Base-by-base conservation (phyloP, 2,329 filamentous ascomycete species). In the Setomelanomma holmii region DNA sequence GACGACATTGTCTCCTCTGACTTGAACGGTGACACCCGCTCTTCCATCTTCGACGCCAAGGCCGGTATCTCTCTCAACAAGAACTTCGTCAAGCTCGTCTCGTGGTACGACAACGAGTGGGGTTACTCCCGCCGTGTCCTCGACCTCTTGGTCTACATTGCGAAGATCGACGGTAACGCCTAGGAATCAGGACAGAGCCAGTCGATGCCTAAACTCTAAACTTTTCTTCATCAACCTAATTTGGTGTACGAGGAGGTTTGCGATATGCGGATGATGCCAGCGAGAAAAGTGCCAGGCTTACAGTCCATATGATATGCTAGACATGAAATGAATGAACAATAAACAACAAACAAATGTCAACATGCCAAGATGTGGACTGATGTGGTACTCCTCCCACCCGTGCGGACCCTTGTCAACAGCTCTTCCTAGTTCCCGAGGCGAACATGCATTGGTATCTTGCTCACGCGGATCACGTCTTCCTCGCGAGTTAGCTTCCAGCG, bases 31-130 rank as follows among this genome's bases (percentile, higher is more conserved):
- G 90, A 98, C 85, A 85, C 83, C 78, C 81, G 87, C 87, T 97
- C 93, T 67, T 97, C 93, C 83, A 96, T 98, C 86, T 97, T 99
- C 81, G 95, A 99, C 79, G 93, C 92, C 80, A 96, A 96, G 89
- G 95, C 95, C 58, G 95, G 95, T 86, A 98, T 99, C 82, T 90
- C 93, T 66, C 89, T 99, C 72, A 99, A 98, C 88, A 81, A 92
- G 75, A 93, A 97, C 88, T 98, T 98, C 79, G 88, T 96, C 86
- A 99, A 99, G 90, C 86, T 99, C 60, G 89, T 97, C 78, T 88
- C 88, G 73, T 98, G 93, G 95, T 96, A 96, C 83, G 92, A 96
- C 86, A 98, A 98, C 86, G 93, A 98, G 87, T 97, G 93, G 92
- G 95, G 93, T 76, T 98, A 99, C 89, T 96, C 90, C 80, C 93